Base-by-base conservation (phyloP, 345 rosid species). In the Gossypioides kirkii region DNA sequence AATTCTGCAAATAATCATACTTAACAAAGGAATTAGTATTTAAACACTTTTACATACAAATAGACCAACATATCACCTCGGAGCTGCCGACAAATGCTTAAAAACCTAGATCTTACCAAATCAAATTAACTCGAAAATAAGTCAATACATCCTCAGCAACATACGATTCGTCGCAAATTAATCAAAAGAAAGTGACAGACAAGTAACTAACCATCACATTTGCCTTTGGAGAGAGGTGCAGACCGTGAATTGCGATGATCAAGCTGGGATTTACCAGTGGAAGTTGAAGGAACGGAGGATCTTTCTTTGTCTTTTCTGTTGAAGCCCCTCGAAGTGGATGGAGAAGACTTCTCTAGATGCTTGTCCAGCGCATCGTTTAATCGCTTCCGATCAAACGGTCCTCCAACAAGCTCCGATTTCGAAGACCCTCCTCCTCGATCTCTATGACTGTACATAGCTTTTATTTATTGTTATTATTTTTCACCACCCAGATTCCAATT, bases 291-390 rank as follows among this genome's bases (percentile, higher is more conserved):
- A 36, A 84, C 75, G n/a, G 92, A 81, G 73, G 83, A 74, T 47
- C 83, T 78, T 49, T 84, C 91, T 70, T 84, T 86, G 55, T 90
- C 97, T 80, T 86, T 90, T 70, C 79, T 80, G 68, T 75, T 78
- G 82, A 87, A 77, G 65, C 76, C 85, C 77, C 93, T 85, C 38
- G 98, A 91, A 73, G 98, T 88, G 18, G 96, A 91, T 55, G 97
- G 93, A 28, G 97, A 91, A 5, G 94, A 84, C 87, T 91, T 94
- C 87, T 89, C 93, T 1, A 94, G 84, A 69, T 94, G 97, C 82
- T 89, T 91, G 76, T 94, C 98, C 74, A 94, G 86, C 62, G 91
- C 96, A 78, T 91, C 95, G 54, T 88, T 91, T 81, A 94, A 89
- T 73, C 97, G 90, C 82, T 87, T 88, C 36, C 97, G 94, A 86